Conservation (phyloP, 2,329 filamentous ascomycete genomes). For the Microdochium trichocladiopsis region DNA sequence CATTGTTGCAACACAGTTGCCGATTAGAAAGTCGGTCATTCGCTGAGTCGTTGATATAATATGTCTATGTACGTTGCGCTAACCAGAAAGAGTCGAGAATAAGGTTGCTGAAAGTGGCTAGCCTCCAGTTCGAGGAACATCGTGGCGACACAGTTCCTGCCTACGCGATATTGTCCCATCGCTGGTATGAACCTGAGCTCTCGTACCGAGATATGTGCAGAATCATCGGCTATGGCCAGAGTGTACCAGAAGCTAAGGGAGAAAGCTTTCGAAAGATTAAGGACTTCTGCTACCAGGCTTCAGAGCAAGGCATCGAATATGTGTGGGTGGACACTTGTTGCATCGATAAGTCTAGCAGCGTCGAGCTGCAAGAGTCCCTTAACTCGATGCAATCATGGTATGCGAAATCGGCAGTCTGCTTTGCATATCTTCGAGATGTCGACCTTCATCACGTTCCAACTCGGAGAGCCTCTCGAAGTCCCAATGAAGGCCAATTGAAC, state of each 20-base stretch:
- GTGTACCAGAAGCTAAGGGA: not conserved
- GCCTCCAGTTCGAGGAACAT: not conserved
- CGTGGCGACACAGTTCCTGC: not conserved
- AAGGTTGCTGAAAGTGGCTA: not conserved
- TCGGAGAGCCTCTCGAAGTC: not conserved
- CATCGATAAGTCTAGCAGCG: not conserved
- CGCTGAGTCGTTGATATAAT: not conserved
- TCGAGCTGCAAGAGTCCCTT: not conserved
- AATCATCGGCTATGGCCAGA: not conserved
- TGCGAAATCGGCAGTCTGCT: not conserved
- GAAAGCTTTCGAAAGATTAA: not conserved
- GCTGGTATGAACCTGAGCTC: not conserved
- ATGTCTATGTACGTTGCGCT: not conserved
- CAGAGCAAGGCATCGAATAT: not conserved
- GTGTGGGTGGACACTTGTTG: not conserved
- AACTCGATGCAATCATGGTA: not conserved
- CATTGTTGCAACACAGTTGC: not conserved
- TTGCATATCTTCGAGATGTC: not conserved
- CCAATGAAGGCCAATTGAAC: not conserved
- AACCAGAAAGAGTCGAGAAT: not conserved
- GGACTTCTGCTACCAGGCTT: not conserved
- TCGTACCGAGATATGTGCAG: not conserved
- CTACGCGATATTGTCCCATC: not conserved
- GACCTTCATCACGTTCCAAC: not conserved
- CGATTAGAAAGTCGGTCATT: not conserved